Evolutionary conservation across 2,329 filamentous ascomycete genomes (phyloP).

Genomic region (Colletotrichum noveboracense): DNA sequence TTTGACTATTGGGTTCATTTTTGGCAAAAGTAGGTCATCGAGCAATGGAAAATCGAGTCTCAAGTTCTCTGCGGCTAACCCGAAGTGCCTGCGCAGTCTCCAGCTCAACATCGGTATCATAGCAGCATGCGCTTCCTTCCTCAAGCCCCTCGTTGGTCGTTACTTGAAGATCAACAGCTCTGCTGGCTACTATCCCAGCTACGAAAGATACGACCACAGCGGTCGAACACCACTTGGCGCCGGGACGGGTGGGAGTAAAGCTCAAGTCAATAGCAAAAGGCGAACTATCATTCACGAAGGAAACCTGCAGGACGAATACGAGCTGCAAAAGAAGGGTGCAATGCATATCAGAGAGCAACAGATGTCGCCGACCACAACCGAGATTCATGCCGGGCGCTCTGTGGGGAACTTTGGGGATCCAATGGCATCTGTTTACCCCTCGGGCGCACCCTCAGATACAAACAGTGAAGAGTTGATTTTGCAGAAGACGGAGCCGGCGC

Average conservation of each 20-base stretch:
- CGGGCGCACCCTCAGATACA: not conserved
- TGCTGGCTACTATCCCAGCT: not conserved
- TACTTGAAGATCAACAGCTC: slow-evolving; percentile 28
- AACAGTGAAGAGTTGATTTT: slow-evolving; percentile 10
- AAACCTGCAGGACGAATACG: not conserved
- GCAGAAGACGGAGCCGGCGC: not conserved
- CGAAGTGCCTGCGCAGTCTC: slow-evolving; percentile 29
- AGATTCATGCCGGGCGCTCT: not conserved
- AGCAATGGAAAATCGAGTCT: not conserved
- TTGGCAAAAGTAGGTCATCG: not conserved
- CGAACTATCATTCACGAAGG: not conserved
- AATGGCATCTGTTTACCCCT: not conserved
- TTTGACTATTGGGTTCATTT: not conserved
- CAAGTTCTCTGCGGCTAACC: not conserved
- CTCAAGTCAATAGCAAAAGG: not conserved
- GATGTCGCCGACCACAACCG: not conserved
- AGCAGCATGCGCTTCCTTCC: slow-evolving; percentile 41
- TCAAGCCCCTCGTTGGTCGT: slow-evolving; percentile 39
- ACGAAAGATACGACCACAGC: not conserved
- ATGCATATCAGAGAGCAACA: not conserved
- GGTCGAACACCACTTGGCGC: not conserved
- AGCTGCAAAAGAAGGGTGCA: not conserved
- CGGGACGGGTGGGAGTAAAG: not conserved
- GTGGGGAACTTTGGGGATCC: not conserved
- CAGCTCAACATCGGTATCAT: slow-evolving; percentile 45